Base-by-base conservation (phyloP, 768 basidiomycete genomes). In the Strobilomyces echinocephalus region DNA sequence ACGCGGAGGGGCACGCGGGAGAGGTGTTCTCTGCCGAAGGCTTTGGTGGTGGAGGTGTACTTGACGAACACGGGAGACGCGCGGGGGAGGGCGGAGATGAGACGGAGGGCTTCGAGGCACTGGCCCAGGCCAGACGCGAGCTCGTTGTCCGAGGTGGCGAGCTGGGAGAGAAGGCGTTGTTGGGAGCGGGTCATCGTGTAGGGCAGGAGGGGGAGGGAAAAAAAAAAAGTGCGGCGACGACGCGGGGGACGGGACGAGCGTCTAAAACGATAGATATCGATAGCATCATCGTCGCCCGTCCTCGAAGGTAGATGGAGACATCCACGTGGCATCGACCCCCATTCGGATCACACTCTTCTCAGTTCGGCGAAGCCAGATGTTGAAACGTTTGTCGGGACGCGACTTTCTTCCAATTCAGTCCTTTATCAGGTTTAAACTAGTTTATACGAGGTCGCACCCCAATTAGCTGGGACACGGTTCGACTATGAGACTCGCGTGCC, bases 1-100 rank as follows among this genome's bases (percentile, higher is more conserved):
- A 69, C 68, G 33, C 69, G 66, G 52, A 71, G 69, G 3, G 65
- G 68, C 14, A 69, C 57, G 8, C 68, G 69, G 1, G 69, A 60
- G 50, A 69, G 59, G 31, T 69, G 58, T 3, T 70, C 66, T 30
- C 68, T 62, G 28, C 69, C 65, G 5, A 69, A 69, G 0, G 68
- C 68, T 33, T 65, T 68, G 59, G 50, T 56, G 7, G 53, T 53
- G 18, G 60, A 60, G 5, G 45, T 31, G 16, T 69, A 69, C 44
- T 62, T 58, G 21, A 69, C 59, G 9, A 60, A 62, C 7, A 69
- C 53, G 10, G 68, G 68, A 0, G 65, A 71, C 8, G 65, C 45
- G 18, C 69, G 56, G 0, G 68, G 65, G 18, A 69, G 60, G 1
- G 61, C 57, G 18, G 67, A 63, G 49, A 71, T 59, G 36, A 71